Percentiles rank a stretch among this genome's conserved stretches.
These are phyloP conservation scores for Fusarium sp. DNA, from an alignment of 2,329 filamentous ascomycete genomes.

Conservation along the genomic window DNA sequence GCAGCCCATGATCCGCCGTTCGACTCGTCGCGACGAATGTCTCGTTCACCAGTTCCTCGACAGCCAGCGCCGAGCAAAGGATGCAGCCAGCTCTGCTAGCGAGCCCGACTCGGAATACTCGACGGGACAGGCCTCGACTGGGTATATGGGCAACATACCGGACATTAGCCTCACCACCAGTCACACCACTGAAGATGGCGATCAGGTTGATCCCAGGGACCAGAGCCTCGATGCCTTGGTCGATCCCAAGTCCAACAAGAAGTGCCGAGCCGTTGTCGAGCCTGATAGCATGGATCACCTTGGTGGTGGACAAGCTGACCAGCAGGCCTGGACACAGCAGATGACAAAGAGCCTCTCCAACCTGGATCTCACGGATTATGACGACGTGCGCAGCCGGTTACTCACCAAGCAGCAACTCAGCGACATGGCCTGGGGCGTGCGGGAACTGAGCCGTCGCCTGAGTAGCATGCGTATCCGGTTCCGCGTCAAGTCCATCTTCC, in stretches of 20 bases:
- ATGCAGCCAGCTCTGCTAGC: slow-evolving; percentile 44
- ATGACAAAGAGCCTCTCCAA: slow-evolving; percentile 60
- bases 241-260: slow-evolving; percentile 38
- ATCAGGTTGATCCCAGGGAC: slow-evolving; percentile 27
- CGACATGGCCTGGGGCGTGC: slow-evolving; percentile 96
- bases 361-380: slow-evolving; percentile 52
- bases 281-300: slow-evolving; percentile 55
- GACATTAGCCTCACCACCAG: slow-evolving; percentile 23
- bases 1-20: slow-evolving; percentile 46
- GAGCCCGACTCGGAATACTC: slow-evolving; percentile 46
- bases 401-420: slow-evolving; percentile 94
- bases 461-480: slow-evolving; percentile 86
- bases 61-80: slow-evolving; percentile 59
- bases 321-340: slow-evolving; percentile 65
- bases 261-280: slow-evolving; percentile 53
- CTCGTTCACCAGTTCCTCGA: slow-evolving; percentile 76
- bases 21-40: slow-evolving; percentile 64
- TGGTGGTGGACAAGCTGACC: slow-evolving; percentile 66
- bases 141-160: slow-evolving; percentile 31
- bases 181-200: slow-evolving; percentile 24
- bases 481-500: slow-evolving; percentile 84
- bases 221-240: slow-evolving; percentile 37
- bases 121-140: slow-evolving; percentile 46
- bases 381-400: slow-evolving; percentile 72
- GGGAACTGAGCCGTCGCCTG: slow-evolving; percentile 88